Percentiles rank a stretch among this genome's conserved stretches.
Conservation (phyloP, 2,329 filamentous ascomycete species). For the Aspergillus melleus region DNA sequence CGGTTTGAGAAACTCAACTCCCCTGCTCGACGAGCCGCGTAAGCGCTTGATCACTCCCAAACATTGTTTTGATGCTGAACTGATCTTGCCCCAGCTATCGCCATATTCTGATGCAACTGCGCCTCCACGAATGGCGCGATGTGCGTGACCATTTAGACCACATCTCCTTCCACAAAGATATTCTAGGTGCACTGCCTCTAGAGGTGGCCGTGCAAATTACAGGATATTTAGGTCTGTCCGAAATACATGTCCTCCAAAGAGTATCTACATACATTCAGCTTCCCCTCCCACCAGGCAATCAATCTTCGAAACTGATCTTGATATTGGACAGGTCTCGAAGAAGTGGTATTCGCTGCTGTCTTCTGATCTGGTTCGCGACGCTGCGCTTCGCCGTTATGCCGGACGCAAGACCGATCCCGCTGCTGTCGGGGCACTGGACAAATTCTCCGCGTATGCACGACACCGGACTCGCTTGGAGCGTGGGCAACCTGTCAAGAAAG, state of each 20-base stretch:
- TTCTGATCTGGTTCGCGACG: constrained; percentile 20
- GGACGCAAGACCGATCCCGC: constrained; percentile 3
- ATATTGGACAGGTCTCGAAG: constrained; percentile 33
- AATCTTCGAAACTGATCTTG: background rate
- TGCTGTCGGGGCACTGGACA: background rate
- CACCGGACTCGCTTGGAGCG: constrained; percentile 24
- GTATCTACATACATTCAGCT: constrained; percentile 19
- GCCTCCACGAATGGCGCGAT: constrained; percentile 33
- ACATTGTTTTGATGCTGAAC: background rate
- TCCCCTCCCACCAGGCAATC: background rate
- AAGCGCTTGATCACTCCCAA: background rate
- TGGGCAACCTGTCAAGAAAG: constrained; percentile 20
- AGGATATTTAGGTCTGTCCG: constrained; percentile 26
- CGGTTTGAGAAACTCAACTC: constrained; percentile 4
- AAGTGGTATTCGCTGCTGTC: constrained; percentile 33
- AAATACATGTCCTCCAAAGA: constrained; percentile 29
- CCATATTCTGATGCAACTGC: constrained; percentile 29
- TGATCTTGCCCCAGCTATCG: constrained; percentile 22
- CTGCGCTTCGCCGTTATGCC: constrained; percentile 17
- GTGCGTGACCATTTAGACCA: constrained; percentile 21
- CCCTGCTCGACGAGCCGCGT: constrained; percentile 8
- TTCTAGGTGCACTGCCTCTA: constrained; percentile 32
- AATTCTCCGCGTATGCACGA: constrained; percentile 21
- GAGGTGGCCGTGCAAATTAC: constrained; percentile 34
- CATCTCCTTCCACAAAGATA: constrained; percentile 32